Evolutionary conservation across 768 basidiomycete genomes (phyloP), one percentile per base, ranked within the genome.

Genomic region (Pleurotus ostreatus): DNA sequence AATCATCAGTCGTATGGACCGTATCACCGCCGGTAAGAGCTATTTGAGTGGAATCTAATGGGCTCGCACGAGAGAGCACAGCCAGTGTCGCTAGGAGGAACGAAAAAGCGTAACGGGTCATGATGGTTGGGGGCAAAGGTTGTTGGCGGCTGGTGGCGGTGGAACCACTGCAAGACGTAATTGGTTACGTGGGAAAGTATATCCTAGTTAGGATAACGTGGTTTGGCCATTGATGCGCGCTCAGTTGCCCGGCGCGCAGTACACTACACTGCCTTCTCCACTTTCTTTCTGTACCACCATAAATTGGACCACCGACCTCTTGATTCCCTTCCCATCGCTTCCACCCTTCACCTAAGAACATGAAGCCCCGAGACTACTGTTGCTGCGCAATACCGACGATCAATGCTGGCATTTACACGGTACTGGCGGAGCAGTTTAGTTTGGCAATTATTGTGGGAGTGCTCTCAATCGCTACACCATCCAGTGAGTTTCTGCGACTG

Each of bases 381-480:
- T 97, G 94, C 70, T 92, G 90, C 64, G 94, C 94, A 44, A 88
- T 98, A 57, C 95, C 95, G 7, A 72, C 94, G 48, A 77, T 94
- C 60, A 96, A 99, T 74, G 80, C 84, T 59, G 97, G 97, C 30
- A 90, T 98, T 53, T 98, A 97, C 63, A 70, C 82, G 16, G 81
- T 88, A 25, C 70, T 98, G 48, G 68, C 75, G 0, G 91, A 96
- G 68, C 94, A 97, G 71, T 77, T 91, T 43, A 73, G 81, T 13
- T 67, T 86, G 16, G 85, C 81, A 4, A 65, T 92, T 59, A 58
- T 88, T 13, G 81, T 85, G 8, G 94, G 88, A 16, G 83, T 85
- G 3, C 77, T 96, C 23, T 79, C 89, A 9, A 62, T 96, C 37
- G 86, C 84, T 1, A 91, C 93, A 1, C 89, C 92, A 15, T 72